Evolutionary conservation across 2,329 filamentous ascomycete genomes (phyloP), one percentile per base, ranked within the genome.

Genomic region (Microcera coccophila): DNA sequence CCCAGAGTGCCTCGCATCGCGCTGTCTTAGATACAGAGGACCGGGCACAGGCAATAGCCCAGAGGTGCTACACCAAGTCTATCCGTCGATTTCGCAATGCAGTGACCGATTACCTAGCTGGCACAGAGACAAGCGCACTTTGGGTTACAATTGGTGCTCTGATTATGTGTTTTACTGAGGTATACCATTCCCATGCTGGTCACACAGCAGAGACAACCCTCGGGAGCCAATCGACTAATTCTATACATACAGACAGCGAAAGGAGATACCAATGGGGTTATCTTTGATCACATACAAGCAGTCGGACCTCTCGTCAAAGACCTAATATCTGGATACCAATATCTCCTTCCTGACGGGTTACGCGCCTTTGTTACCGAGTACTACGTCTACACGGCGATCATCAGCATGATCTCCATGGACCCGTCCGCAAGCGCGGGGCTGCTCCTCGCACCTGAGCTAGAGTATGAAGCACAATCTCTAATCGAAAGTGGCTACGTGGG

Each of bases 141-240:
- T 60, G 63, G 52, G 45, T 69, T 2, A 57, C 61, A 1, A 57
- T 64, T 4, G 65, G 65, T 1, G 64, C 64, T 3, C 49, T 69
- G 29, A 58, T 69, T 4, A 65, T 69, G 55, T 69, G 64, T 41
- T 67, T 69, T 43, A 65, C 64, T 2, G 66, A 69, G 64, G 66
- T 69, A 50, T 15, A 49, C 38, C 16, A 18, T 5, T 19, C 10
- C n/a, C 17, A 5, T n/a, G 4, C n/a, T 5, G 33, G 16, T 35
- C 20, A 8, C n/a, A n/a, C n/a, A 19, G 5, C 17, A 20, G 5
- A 16, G 28, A 22, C 32, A 29, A 29, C 26, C 22, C 2, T 36
- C 7, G n/a, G n/a, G n/a, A n/a, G n/a, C n/a, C n/a, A n/a, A n/a
- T n/a, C n/a, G n/a, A n/a, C n/a, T n/a, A n/a, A n/a, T n/a, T n/a